A percentile compares a stretch with the other conserved stretches of the same genome.
These are phyloP conservation scores for Ceratocystis smalleyi DNA, from an alignment of 2,329 filamentous ascomycete genomes.

Conservation along the genomic window DNA sequence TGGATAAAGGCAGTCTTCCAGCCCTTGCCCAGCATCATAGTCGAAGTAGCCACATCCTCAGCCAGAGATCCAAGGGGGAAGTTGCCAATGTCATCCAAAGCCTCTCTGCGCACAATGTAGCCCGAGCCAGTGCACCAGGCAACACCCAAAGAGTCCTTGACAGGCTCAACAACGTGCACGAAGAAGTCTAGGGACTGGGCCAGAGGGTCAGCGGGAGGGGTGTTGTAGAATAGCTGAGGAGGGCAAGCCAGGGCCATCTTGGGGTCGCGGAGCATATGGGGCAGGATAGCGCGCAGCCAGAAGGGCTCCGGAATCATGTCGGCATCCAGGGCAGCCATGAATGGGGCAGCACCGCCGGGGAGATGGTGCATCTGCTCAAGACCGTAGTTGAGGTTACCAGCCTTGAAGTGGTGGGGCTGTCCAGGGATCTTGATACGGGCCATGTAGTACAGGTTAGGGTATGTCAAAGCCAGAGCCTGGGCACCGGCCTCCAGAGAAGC, in stretches of 20 bases:
- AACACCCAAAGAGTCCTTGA: constrained; percentile 36
- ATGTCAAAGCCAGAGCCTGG: constrained; percentile 26
- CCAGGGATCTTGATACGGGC: constrained; percentile 35
- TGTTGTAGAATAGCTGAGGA: constrained; percentile 48
- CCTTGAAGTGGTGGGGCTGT: constrained; percentile 43
- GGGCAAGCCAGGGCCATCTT: constrained; percentile 45
- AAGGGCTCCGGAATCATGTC: constrained; percentile 51
- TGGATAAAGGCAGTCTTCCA: constrained; percentile 48
- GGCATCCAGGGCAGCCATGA: constrained; percentile 48
- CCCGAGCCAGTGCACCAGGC: constrained; percentile 53
- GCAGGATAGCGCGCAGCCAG: constrained; percentile 44
- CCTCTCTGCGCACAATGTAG: constrained; percentile 42
- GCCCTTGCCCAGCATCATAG: constrained; percentile 41
- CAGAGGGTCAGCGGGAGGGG: constrained; percentile 41
- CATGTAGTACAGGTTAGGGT: constrained; percentile 38
- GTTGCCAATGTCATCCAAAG: constrained; percentile 45
- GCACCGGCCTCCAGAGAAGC: constrained; percentile 28
- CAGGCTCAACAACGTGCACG: constrained; percentile 37
- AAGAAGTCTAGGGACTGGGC: constrained; percentile 43
- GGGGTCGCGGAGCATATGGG: constrained; percentile 41
- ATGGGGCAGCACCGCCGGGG: constrained; percentile 40
- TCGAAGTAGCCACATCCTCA: constrained; percentile 46
- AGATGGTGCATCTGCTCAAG: constrained; percentile 35
- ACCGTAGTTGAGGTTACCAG: constrained; percentile 48
- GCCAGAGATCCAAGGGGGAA: constrained; percentile 44